phyloP scores from a whole-genome alignment of 352 stramenopile genomes.

The Lagenidium sp. region DNA sequence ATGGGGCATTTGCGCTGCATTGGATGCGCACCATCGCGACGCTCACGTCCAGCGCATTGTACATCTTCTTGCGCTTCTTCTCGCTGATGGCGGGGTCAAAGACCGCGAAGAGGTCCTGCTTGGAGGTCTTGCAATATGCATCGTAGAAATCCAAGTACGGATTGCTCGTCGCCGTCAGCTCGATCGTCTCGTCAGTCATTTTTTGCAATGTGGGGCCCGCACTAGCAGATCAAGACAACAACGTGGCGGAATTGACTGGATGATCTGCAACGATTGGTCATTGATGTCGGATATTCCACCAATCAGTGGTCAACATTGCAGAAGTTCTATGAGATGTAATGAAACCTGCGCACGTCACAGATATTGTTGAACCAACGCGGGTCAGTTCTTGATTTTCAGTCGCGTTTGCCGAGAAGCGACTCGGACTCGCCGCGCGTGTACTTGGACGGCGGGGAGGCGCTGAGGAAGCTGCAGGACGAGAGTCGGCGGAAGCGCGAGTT shows the following conservation, averaged over 20 bases:
- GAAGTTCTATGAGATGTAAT: no score
- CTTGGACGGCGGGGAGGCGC: constrained; percentile 42
- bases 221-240: no score
- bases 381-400: constrained; percentile 8
- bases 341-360: no score
- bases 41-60: constrained; percentile 61
- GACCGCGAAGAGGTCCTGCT: constrained; percentile 51
- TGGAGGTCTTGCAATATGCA: constrained; percentile 44
- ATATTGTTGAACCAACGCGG: no score
- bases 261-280: no score
- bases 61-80: constrained; percentile 57
- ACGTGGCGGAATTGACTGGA: no score
- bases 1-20: no score
- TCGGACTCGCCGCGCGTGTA: constrained; percentile 37
- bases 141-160: constrained; percentile 78
- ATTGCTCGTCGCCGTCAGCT: constrained; percentile 58
- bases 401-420: constrained; percentile 27
- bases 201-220: no score
- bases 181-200: constrained; percentile 23
- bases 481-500: constrained; percentile 70
- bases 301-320: no score
- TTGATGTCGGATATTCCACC: no score
- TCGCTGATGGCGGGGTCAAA: constrained; percentile 66
- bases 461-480: constrained; percentile 68
- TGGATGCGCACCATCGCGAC: constrained; percentile 78